phyloP scores from a whole-genome alignment of 352 stramenopile species.

The Phytophthora palmivora region DNA sequence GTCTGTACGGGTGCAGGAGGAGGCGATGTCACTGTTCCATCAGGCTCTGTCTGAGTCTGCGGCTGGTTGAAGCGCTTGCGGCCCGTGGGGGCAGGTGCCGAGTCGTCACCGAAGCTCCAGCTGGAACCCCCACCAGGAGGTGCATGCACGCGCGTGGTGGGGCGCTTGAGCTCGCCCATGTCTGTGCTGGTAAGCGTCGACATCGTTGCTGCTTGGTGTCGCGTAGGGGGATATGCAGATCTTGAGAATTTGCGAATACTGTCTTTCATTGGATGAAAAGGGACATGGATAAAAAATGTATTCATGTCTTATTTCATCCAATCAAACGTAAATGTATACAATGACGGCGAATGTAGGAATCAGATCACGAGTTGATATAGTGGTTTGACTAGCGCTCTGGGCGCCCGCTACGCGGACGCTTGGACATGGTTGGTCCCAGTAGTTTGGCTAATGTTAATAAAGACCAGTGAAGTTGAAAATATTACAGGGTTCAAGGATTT shows the following conservation, averaged over 20 bases:
- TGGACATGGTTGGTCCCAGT: no score
- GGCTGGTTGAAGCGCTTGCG: constrained; percentile 36
- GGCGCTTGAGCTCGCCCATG: constrained; percentile 84
- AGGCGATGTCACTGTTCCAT: constrained; percentile 25
- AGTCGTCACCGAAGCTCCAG: constrained; percentile 73
- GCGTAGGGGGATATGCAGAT: constrained; percentile 16
- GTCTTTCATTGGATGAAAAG: constrained; percentile 25
- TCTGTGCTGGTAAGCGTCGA: constrained; percentile 87
- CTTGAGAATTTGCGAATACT: constrained; percentile 3
- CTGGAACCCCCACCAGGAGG: constrained; percentile 78
- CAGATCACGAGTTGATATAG: no score
- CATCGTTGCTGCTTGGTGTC: constrained; percentile 32
- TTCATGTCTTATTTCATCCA: no score
- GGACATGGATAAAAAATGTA: constrained; percentile 8
- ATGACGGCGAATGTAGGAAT: no score
- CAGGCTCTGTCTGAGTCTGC: background rate
- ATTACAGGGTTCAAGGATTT: no score
- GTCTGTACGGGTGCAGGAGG: constrained; percentile 34
- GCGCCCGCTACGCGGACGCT: no score
- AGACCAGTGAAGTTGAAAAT: no score
- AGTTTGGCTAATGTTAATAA: no score
- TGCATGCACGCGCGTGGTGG: constrained; percentile 80
- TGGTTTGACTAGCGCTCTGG: no score
- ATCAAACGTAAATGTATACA: no score
- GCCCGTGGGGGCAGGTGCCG: constrained; percentile 13